Percentiles rank a stretch among this genome's conserved stretches.
Conservation (phyloP, 371 early-diverging fungal species). For the Encephalitozoon cuniculi region DNA sequence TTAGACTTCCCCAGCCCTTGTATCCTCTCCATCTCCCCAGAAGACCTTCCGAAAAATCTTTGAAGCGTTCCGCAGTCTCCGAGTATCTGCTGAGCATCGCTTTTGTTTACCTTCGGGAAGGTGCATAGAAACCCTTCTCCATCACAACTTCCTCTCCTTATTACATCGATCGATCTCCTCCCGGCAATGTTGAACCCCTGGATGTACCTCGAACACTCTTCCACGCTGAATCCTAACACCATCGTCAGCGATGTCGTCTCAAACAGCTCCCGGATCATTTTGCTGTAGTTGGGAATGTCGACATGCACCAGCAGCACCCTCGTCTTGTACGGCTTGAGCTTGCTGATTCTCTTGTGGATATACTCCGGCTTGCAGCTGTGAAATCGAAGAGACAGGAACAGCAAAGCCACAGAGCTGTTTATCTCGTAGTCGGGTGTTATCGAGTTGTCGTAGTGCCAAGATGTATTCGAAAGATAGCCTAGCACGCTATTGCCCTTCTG, state of each 20-base stretch:
- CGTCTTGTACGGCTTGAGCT: slow-evolving; percentile 41
- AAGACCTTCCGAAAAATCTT: slow-evolving; percentile 14
- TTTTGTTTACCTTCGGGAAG: slow-evolving; percentile 47
- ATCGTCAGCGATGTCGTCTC: slow-evolving; percentile 20
- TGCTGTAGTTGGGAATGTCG: slow-evolving; percentile 38
- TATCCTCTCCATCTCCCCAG: slow-evolving; percentile 18
- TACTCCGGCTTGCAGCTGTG: slow-evolving; percentile 56
- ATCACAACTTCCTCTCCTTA: slow-evolving; percentile 26
- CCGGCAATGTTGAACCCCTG: slow-evolving; percentile 35
- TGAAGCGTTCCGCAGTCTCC: slow-evolving; percentile 2
- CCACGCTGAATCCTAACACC: slow-evolving; percentile 40
- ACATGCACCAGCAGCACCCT: slow-evolving; percentile 44
- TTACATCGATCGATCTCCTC: slow-evolving; percentile 27
- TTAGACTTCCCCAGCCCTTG: slow-evolving; percentile 34
- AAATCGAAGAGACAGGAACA: slow-evolving; percentile 55
- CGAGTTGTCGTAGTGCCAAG: slow-evolving; percentile 40
- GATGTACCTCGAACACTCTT: slow-evolving; percentile 51
- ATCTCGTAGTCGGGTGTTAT: slow-evolving; percentile 52
- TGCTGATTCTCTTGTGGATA: slow-evolving; percentile 46
- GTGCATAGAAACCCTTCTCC: slow-evolving; percentile 35
- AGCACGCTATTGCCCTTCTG: slow-evolving; percentile 51
- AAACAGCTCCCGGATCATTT: slow-evolving; percentile 33
- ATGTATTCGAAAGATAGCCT: slow-evolving; percentile 30
- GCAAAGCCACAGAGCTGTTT: slow-evolving; percentile 26
- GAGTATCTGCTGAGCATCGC: slow-evolving; percentile 20